phyloP scores from a whole-genome alignment of 441 rosid genomes.

The Macaranga tanarius region DNA sequence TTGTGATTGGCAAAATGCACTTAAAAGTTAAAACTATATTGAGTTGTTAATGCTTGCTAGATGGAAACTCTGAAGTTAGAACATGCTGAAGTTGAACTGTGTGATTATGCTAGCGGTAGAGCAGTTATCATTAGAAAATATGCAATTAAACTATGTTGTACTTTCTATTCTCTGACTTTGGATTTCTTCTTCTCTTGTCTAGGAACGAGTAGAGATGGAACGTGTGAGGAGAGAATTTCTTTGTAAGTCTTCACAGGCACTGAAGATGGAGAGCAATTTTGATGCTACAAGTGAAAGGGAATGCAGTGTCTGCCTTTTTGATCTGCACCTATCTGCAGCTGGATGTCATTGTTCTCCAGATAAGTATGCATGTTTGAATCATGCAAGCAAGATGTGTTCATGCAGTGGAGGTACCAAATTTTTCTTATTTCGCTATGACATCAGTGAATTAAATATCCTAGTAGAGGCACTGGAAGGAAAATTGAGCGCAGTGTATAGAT shows the following conservation, averaged over 20 bases:
- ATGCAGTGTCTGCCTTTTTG: constrained; percentile 83
- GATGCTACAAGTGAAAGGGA: constrained; percentile 94
- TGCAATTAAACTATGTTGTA: background rate
- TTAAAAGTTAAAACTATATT: background rate
- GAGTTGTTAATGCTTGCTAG: background rate
- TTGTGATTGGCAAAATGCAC: background rate
- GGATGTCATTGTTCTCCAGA: constrained; percentile 96
- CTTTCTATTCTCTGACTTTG: constrained; percentile 18
- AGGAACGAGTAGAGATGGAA: constrained; percentile 90
- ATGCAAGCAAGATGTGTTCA: constrained; percentile 81
- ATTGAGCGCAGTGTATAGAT: constrained; percentile 88
- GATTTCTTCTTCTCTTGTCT: constrained; percentile 18
- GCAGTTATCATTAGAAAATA: background rate
- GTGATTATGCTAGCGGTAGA: constrained; percentile 11
- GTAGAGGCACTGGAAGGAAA: constrained; percentile 98
- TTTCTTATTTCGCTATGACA: constrained; percentile 86
- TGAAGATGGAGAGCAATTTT: constrained; percentile 89
- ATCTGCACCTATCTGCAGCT: constrained; percentile 97
- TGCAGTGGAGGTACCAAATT: constrained; percentile 68
- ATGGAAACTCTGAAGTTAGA: constrained; percentile 7
- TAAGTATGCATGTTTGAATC: constrained; percentile 88
- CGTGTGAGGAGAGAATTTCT: constrained; percentile 63
- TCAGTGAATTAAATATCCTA: constrained; percentile 78
- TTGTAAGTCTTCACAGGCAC: constrained; percentile 56
- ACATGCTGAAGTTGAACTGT: constrained; percentile 8